phyloP scores from a whole-genome alignment of 2,329 filamentous ascomycete species.

The Fusarium dlaminii region DNA sequence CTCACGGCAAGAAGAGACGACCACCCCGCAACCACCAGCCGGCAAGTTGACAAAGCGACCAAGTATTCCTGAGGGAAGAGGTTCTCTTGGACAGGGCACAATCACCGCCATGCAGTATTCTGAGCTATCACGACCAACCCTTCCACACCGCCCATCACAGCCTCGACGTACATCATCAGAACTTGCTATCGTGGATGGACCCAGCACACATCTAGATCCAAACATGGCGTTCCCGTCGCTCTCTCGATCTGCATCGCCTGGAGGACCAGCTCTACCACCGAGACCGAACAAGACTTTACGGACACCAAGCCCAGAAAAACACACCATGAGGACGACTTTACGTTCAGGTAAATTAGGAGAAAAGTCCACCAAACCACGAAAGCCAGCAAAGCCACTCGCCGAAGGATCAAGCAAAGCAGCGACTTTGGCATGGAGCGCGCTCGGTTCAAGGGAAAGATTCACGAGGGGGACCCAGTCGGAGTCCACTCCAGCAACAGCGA shows the following conservation, averaged over 20 bases:
- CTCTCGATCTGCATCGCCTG: constrained; percentile 47
- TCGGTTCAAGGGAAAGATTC: constrained; percentile 53
- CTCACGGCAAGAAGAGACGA: constrained; percentile 58
- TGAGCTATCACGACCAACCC: constrained; percentile 77
- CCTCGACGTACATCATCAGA: constrained; percentile 65
- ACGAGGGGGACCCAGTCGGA: constrained; percentile 42
- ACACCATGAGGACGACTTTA: constrained; percentile 70
- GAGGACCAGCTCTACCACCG: constrained; percentile 38
- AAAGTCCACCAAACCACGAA: constrained; percentile 52
- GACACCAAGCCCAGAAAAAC: constrained; percentile 68
- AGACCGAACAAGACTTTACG: constrained; percentile 53
- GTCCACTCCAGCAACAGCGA: constrained; percentile 28
- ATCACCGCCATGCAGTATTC: constrained; percentile 83
- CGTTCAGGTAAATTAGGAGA: constrained; percentile 60
- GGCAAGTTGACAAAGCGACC: constrained; percentile 38
- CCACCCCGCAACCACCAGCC: constrained; percentile 23
- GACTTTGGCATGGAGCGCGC: constrained; percentile 67
- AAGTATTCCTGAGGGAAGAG: constrained; percentile 49
- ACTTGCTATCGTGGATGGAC: constrained; percentile 51
- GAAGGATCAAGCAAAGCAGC: constrained; percentile 72
- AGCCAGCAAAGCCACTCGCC: constrained; percentile 52
- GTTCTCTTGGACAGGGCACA: constrained; percentile 82
- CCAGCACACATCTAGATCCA: constrained; percentile 32
- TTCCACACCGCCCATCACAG: constrained; percentile 66
- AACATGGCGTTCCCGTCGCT: constrained; percentile 25